phyloP scores from a whole-genome alignment of 306 rosid genomes.

The Senna tora region DNA sequence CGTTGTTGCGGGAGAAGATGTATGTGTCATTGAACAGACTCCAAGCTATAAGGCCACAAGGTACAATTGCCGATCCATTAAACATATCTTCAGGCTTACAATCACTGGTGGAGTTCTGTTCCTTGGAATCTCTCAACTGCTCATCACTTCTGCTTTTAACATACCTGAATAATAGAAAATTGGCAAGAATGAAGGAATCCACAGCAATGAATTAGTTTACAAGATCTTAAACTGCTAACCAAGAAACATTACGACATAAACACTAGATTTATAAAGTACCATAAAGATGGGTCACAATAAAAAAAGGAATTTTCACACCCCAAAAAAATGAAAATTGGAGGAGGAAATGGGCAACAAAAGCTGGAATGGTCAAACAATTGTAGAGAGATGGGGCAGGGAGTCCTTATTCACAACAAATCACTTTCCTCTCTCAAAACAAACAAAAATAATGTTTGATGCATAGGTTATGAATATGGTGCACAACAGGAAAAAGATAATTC shows the following conservation, averaged over 20 bases:
- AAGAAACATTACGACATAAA: conserved; percentile 12
- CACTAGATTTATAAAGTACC: background rate
- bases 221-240: background rate
- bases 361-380: conserved; percentile 1
- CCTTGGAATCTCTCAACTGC: conserved; percentile 51
- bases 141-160: conserved; percentile 88
- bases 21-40: conserved; percentile 92
- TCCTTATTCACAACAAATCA: background rate
- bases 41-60: conserved; percentile 98
- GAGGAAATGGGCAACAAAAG: background rate
- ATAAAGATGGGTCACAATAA: too few relatives aligned
- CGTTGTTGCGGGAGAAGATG: conserved; percentile 47
- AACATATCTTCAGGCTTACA: conserved; percentile 70
- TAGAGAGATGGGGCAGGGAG: conserved; percentile 10
- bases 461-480: background rate
- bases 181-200: conserved; percentile 6
- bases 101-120: conserved; percentile 16
- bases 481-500: conserved; percentile 16
- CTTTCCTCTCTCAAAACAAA: conserved; percentile 5
- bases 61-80: conserved; percentile 58
- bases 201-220: background rate
- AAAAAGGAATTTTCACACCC: too few relatives aligned
- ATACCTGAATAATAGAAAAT: conserved; percentile 53
- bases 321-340: too few relatives aligned
- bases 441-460: background rate